phyloP scores from a whole-genome alignment of 2,329 filamentous ascomycete genomes.

The Colletotrichum destructivum region DNA sequence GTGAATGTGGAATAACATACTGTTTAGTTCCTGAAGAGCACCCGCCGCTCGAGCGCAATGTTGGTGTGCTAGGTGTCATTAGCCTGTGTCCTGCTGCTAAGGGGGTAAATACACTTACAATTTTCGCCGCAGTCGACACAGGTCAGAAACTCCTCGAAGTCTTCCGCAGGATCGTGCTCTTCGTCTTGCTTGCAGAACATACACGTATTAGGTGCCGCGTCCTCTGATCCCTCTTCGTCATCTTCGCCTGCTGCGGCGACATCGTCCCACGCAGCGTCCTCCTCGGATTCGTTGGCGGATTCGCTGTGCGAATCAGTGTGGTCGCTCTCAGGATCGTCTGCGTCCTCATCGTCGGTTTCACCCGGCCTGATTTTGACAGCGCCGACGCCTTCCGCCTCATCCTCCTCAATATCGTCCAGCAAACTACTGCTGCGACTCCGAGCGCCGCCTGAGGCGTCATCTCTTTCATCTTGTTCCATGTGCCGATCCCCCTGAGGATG shows the following conservation, averaged over 20 bases:
- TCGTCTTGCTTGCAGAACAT: conserved; percentile 89
- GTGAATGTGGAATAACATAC: conserved; percentile 63
- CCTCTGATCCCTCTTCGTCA: conserved; percentile 71
- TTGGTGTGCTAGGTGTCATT: conserved; percentile 81
- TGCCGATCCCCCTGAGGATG: conserved; percentile 53
- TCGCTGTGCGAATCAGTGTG: conserved; percentile 63
- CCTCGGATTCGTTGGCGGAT: conserved; percentile 69
- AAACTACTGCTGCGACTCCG: conserved; percentile 34
- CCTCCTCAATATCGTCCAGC: conserved; percentile 46
- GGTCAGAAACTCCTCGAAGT: conserved; percentile 83
- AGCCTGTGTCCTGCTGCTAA: conserved; percentile 47
- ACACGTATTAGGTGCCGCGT: conserved; percentile 61
- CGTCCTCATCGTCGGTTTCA: conserved; percentile 63
- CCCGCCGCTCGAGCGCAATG: conserved; percentile 86
- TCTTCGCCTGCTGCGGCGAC: conserved; percentile 69
- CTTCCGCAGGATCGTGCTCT: conserved; percentile 85
- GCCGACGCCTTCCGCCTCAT: conserved; percentile 68
- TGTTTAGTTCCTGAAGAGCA: conserved; percentile 56
- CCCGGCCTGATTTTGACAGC: conserved; percentile 71
- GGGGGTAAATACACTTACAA: conserved; percentile 71
- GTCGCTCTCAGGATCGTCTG: conserved; percentile 58
- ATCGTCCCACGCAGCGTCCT: conserved; percentile 72
- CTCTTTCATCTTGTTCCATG: conserved; percentile 49
- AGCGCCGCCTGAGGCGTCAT: conserved; percentile 38
- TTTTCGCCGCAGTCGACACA: conserved; percentile 87